phyloP scores from a whole-genome alignment of 768 basidiomycete species.

The Austroboletus eburneus region DNA sequence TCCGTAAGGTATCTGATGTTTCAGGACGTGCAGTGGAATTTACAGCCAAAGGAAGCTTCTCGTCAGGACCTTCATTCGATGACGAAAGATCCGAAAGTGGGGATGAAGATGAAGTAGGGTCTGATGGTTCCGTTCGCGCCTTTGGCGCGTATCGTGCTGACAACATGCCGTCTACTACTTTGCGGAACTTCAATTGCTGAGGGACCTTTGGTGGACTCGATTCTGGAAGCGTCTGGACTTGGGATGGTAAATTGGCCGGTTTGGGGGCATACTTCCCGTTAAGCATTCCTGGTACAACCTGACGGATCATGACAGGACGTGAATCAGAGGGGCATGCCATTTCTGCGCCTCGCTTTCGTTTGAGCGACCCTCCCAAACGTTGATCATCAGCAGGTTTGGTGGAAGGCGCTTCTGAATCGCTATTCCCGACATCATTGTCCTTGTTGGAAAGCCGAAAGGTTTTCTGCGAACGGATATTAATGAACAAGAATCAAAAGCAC shows the following conservation, averaged over 20 bases:
- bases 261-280: conserved; percentile 26
- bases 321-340: conserved; percentile 15
- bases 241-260: conserved; percentile 14
- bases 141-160: conserved; percentile 26
- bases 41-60: neutral
- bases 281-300: conserved; percentile 36
- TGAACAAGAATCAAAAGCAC: neutral
- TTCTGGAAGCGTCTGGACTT: conserved; percentile 8
- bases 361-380: conserved; percentile 20
- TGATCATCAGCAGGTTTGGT: conserved; percentile 7
- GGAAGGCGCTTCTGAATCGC: conserved; percentile 7
- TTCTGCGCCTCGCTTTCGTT: conserved; percentile 29
- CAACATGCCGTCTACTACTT: conserved; percentile 37
- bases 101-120: conserved; percentile 4
- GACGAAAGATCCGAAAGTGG: conserved; percentile 26
- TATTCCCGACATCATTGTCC: conserved; percentile 7
- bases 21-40: neutral
- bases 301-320: conserved; percentile 31
- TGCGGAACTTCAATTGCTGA: conserved; percentile 36
- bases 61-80: conserved; percentile 14
- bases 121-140: conserved; percentile 3
- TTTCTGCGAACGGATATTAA: conserved; percentile 5
- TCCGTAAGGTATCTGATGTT: neutral
- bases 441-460: conserved; percentile 9
- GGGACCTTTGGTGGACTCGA: conserved; percentile 17